Evolutionary conservation across 225 moss, liverwort and hornwort species (phyloP).

Genomic region (Polytrichum formosum): DNA sequence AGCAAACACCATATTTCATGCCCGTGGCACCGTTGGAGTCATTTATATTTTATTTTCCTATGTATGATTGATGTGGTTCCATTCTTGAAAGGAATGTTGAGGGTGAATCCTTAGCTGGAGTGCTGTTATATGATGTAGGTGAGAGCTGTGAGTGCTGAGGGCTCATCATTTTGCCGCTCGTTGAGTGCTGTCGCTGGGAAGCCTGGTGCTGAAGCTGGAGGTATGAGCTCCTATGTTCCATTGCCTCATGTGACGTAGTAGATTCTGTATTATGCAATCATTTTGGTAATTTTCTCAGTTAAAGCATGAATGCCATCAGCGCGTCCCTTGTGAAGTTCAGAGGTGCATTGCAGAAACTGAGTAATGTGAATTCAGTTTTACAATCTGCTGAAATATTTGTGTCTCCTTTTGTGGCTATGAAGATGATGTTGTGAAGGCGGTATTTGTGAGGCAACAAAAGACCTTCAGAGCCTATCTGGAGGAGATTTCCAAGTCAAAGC

Average conservation of each 20-base stretch:
- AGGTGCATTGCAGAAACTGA: background rate
- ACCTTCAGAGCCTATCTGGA: slow-evolving; percentile 57
- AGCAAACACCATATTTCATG: no score
- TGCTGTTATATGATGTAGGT: slow-evolving; percentile 28
- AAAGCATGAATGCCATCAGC: no score
- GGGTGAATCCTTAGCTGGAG: background rate
- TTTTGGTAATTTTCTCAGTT: background rate
- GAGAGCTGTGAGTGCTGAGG: slow-evolving; percentile 35
- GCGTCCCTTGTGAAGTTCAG: background rate
- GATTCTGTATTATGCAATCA: no score
- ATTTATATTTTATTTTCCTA: background rate
- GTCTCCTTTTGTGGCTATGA: slow-evolving; percentile 13
- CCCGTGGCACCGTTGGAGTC: no score
- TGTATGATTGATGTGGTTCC: no score
- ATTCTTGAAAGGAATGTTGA: no score
- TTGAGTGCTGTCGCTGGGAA: slow-evolving; percentile 30
- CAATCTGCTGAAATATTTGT: background rate
- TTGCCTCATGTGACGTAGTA: no score
- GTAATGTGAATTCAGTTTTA: background rate
- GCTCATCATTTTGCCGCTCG: slow-evolving; percentile 26
- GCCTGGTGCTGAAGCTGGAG: slow-evolving; percentile 34
- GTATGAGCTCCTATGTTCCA: slow-evolving; percentile 14
- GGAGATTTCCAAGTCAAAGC: slow-evolving; percentile 55
- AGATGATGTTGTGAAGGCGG: slow-evolving; percentile 71
- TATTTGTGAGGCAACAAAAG: slow-evolving; percentile 55